Conservation (phyloP, 2,329 filamentous ascomycete species). For the Neophaeococcomyces mojaviensis region DNA sequence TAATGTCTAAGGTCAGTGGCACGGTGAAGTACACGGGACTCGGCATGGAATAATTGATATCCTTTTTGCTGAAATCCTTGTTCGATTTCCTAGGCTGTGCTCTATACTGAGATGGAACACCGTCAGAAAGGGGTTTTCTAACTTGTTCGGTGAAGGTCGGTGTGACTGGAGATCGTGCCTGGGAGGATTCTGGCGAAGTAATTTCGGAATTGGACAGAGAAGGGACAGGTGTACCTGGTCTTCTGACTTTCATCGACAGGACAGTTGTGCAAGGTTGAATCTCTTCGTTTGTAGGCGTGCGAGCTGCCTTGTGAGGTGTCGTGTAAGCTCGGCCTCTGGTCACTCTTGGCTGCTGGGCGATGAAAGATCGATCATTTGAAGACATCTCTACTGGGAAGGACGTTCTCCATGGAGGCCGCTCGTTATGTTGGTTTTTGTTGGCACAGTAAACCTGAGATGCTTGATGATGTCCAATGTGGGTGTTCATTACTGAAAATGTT, state of each 20-base stretch:
- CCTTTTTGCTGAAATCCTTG: neutral
- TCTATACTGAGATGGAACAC: neutral
- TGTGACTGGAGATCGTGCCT: neutral
- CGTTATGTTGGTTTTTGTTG: no score
- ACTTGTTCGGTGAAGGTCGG: neutral
- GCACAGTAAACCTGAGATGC: no score
- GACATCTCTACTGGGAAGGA: no score
- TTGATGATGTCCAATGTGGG: no score
- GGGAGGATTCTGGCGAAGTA: neutral
- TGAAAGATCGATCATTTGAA: no score
- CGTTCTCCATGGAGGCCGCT: no score
- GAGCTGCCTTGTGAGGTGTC: neutral
- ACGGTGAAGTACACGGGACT: neutral
- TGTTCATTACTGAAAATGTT: no score
- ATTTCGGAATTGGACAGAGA: neutral
- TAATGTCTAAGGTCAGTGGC: no score
- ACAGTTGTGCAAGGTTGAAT: no score
- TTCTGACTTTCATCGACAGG: neutral
- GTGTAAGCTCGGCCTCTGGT: no score
- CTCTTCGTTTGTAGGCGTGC: neutral
- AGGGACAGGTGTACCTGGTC: neutral
- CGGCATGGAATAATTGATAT: neutral
- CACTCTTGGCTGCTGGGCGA: no score
- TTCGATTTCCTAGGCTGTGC: no score
- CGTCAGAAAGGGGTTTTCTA: neutral